Base-by-base conservation (phyloP, 1,284 basidiomycete genomes). In the Phenoliferia sp. region DNA sequence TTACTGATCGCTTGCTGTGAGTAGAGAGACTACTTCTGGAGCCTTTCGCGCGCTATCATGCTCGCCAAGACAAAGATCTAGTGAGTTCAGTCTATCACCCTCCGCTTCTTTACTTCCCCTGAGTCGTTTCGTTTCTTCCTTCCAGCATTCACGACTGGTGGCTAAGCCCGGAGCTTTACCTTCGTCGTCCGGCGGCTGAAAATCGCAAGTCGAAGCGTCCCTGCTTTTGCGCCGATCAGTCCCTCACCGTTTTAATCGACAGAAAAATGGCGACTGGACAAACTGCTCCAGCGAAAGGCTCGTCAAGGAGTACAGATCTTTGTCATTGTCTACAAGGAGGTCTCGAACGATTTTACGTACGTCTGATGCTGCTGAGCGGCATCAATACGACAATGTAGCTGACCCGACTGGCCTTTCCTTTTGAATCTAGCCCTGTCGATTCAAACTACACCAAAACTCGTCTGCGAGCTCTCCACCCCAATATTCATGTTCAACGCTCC, bases 241-340 rank as follows among this genome's bases (percentile, higher is more conserved):
- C 5, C 29, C 19, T 29, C 22, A 60, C 34, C 32, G 10, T 16
- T 26, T 55, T 15, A 62, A 28, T 26, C 84, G 92, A 92, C 91
- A 81, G 90, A 89, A 33, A 87, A 88, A 65, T 99, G 96, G 82
- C 86, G 94, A 29, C 82, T 99, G 17, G 95, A 99, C 80, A 84
- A 84, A 57, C 81, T 99, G 33, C 81, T 99, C 44, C 88, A 97
- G 78, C 84, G 89, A 71, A 99, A 99, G 78, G 96, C 96, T 0
- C 89, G 88, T 73, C 91, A 97, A 79, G 95, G 95, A 2, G 94
- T 99, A 69, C 94, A 94, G 82, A 90, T 99, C 71, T 93, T 92
- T 78, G 87, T 99, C 73, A 96, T 99, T 76, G 83, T 97, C 70
- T 97, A 97, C 79, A 92, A 94, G 78, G 95, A 99, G 80, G 96